phyloP scores from a whole-genome alignment of 331 rosid species.

The Spiraea crenata region DNA sequence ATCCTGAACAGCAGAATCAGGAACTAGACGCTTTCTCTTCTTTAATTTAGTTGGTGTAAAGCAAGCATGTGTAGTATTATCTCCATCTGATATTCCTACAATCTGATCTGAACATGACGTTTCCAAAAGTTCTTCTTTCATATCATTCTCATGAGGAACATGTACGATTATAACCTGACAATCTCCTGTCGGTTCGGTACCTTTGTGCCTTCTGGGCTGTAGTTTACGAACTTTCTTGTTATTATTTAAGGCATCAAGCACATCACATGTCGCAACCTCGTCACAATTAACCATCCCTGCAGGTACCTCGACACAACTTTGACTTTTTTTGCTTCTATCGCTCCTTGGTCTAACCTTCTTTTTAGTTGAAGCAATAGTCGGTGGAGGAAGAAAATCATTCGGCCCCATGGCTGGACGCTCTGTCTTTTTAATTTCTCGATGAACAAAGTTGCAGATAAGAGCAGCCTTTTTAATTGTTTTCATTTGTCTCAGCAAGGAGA shows the following conservation, averaged over 20 bases:
- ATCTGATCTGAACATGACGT: conserved; percentile 26
- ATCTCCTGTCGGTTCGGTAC: conserved; percentile 21
- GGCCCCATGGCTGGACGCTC: conserved; percentile 80
- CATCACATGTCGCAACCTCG: conserved; percentile 21
- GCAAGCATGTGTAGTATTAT: conserved; percentile 37
- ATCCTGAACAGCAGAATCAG: no score
- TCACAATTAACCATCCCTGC: conserved; percentile 7
- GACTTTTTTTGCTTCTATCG: conserved; percentile 24
- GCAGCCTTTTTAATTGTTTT: conserved; percentile 61
- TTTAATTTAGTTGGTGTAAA: conserved; percentile 29
- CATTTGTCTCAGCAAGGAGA: conserved; percentile 61
- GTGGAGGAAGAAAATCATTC: conserved; percentile 56
- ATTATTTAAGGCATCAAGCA: conserved; percentile 11
- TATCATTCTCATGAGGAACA: not conserved
- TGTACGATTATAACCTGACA: conserved; percentile 10
- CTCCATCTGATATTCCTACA: conserved; percentile 30
- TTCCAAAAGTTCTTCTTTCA: conserved; percentile 19
- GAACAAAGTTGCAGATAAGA: conserved; percentile 70
- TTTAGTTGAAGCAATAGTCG: conserved; percentile 27
- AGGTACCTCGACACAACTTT: conserved; percentile 11
- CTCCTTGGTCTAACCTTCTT: conserved; percentile 38
- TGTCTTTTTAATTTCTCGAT: conserved; percentile 71
- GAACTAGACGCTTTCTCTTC: conserved; percentile 33
- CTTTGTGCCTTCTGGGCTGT: conserved; percentile 20
- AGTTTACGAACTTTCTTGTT: conserved; percentile 13